Base-by-base conservation (phyloP, 2,329 filamentous ascomycete genomes). In the Colletotrichum sublineola region DNA sequence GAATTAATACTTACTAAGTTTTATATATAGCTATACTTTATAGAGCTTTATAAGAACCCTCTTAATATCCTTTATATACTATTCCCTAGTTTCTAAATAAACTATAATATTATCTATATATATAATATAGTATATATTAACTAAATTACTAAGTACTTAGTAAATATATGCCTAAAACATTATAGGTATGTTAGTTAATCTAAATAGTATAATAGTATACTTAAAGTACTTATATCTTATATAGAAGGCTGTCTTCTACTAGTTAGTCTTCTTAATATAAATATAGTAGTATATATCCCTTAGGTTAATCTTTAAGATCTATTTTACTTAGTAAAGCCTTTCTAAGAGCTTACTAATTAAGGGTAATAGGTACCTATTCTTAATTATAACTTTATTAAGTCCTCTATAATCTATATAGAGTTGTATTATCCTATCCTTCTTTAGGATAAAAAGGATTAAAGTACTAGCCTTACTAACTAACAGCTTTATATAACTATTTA, bases 131-230 rank as follows among this genome's bases (percentile, higher is more conserved):
- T 38, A 66, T 38, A 36, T 44, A 58, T 55, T 5, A 24, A 55
- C 11, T n/a, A 53, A 3, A 0, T 67, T 56, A 67, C 8, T 55
- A 67, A 50, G 1, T n/a, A 29, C 1, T 56, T 71, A 63, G 5
- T 44, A 50, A 36, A 58, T 52, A 66, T 66, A 50, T 56, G 29
- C 6, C 20, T 66, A 46, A 11, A 50, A 61, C 38, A 20, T 58
- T 24, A 46, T 29, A 36, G 57, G 3, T 31, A 20, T 36, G 20
- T 66, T 61, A 31, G 0, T 58, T 38, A 46, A 20, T 18, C 4
- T 64, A 46, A 66, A 48, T 66, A 60, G 4, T 36, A 67, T 62
- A 20, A 62, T 6, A 50, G 50, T 60, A 63, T 71, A 71, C 1
- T 46, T 62, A 62, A 48, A 71, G 2, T 55, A 31, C 0, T 3